Conservation (phyloP, 2,329 filamentous ascomycete genomes). For the Alternaria conjuncta region DNA sequence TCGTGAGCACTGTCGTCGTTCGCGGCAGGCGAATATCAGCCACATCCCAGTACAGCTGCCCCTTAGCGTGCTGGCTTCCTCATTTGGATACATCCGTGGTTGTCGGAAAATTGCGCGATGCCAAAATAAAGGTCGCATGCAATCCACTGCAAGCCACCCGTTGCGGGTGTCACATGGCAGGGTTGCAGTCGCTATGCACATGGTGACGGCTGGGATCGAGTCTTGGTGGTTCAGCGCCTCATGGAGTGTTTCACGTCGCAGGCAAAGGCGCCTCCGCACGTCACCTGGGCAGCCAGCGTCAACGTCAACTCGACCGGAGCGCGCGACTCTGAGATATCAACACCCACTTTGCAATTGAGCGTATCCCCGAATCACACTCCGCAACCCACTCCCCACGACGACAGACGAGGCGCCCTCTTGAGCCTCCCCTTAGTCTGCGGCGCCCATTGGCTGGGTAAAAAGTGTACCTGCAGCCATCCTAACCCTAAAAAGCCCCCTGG, state of each 20-base stretch:
- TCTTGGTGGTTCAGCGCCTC: background rate
- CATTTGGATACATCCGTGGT: background rate
- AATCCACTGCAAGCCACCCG: constrained; percentile 20
- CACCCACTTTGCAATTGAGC: background rate
- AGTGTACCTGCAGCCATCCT: constrained; percentile 34
- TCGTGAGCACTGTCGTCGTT: constrained; percentile 11
- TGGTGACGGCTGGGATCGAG: background rate
- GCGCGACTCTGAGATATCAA: background rate
- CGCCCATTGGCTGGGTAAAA: constrained; percentile 16
- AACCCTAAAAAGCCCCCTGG: constrained; percentile 18
- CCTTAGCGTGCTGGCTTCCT: background rate
- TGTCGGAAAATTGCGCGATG: constrained; percentile 12
- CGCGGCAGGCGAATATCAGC: constrained; percentile 3
- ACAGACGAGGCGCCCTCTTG: background rate
- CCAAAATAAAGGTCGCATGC: background rate
- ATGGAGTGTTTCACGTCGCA: constrained; percentile 6
- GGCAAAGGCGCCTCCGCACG: background rate
- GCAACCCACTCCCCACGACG: background rate
- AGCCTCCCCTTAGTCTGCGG: background rate
- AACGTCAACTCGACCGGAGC: background rate
- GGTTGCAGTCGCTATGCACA: constrained; percentile 4
- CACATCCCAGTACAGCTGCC: background rate
- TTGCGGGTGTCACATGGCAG: constrained; percentile 10
- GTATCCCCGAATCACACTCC: background rate
- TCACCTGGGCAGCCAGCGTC: background rate